These are phyloP conservation scores for Pyrenophora seminiperda DNA, from an alignment of 2,329 filamentous ascomycete genomes.

Conservation along the genomic window DNA sequence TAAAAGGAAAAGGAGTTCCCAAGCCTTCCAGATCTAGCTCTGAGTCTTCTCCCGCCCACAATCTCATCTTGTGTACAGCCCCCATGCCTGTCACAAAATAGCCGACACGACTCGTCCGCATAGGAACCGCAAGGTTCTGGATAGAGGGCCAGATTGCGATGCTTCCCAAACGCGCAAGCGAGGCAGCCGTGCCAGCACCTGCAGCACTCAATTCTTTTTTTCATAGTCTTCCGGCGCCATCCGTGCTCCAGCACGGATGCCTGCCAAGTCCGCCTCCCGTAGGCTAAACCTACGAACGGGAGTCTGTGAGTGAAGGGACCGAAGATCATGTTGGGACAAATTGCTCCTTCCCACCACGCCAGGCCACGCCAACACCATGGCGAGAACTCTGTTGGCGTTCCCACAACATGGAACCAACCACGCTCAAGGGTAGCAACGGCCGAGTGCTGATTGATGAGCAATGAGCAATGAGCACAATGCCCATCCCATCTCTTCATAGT, in stretches of 20 bases:
- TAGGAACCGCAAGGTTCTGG: constrained; percentile 25
- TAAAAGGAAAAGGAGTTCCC: constrained; percentile 17
- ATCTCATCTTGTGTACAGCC: constrained; percentile 29
- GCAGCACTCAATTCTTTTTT: constrained; percentile 37
- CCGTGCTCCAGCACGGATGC: constrained; percentile 36
- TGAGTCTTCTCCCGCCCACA: constrained; percentile 29
- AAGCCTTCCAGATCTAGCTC: constrained; percentile 28
- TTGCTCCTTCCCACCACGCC: constrained; percentile 14
- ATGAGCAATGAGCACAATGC: constrained; percentile 9
- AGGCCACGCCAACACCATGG: constrained; percentile 18
- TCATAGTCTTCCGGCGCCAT: constrained; percentile 35
- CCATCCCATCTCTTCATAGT: constrained; percentile 4
- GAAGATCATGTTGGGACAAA: constrained; percentile 41
- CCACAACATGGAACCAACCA: constrained; percentile 17
- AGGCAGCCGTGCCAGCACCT: constrained; percentile 31
- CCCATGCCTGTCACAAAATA: constrained; percentile 37
- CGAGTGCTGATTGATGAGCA: constrained; percentile 18
- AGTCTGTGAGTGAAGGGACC: constrained; percentile 39
- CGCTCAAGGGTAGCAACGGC: constrained; percentile 20
- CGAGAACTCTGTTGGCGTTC: constrained; percentile 18
- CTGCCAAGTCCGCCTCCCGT: constrained; percentile 41
- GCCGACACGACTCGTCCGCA: constrained; percentile 24
- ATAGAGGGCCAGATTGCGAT: constrained; percentile 26
- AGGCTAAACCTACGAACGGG: constrained; percentile 43
- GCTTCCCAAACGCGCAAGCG: constrained; percentile 32